Evolutionary conservation across 495 filamentous ascomycete species (phyloP), one percentile per base, ranked within the genome.

Genomic region (Podospora anserina): DNA sequence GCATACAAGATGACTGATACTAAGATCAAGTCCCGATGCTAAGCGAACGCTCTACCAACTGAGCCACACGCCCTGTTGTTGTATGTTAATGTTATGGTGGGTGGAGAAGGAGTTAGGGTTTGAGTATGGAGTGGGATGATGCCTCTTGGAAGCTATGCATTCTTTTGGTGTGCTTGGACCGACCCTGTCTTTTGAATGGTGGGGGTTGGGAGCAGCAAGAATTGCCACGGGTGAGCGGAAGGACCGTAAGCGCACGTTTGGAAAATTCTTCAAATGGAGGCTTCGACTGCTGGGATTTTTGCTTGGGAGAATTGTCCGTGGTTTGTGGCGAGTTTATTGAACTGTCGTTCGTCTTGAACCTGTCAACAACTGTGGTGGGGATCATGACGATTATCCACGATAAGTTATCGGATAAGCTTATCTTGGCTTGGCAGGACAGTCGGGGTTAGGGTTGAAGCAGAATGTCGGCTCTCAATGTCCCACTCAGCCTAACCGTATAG

Each of bases 1-100:
- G 69, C 69, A 71, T 49, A 49, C 39, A 49, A 49, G 39, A 49
- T 49, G 20, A 5, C 16, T 6, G 27, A 56, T 20, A 20, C 63
- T 68, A 62, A 62, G 66, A 68, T 18, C 39, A 49, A 49, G 39
- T 49, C 39, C 39, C 39, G 39, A 49, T 49, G 39, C 39, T 49
- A 49, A 67, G 64, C 64, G 68, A 70, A 67, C 68, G 68, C 68
- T 67, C 65, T 67, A 70, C 68, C 64, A 70, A 70, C 60, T 70
- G 68, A 70, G 68, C 68, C 65, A 70, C 64, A 70, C 68, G 68
- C 68, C 68, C 69, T 9, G 19, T 53, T 6, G 9, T 13, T 3
- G 23, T 65, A 64, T 64, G 55, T 58, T 54, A 56, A 23, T 11
- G 26, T 23, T 15, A 11, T n/a, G 18, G 39, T 49, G 39, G 9